Base-by-base conservation (phyloP, 2,329 filamentous ascomycete species). In the Fusarium neocosmosporiellum region DNA sequence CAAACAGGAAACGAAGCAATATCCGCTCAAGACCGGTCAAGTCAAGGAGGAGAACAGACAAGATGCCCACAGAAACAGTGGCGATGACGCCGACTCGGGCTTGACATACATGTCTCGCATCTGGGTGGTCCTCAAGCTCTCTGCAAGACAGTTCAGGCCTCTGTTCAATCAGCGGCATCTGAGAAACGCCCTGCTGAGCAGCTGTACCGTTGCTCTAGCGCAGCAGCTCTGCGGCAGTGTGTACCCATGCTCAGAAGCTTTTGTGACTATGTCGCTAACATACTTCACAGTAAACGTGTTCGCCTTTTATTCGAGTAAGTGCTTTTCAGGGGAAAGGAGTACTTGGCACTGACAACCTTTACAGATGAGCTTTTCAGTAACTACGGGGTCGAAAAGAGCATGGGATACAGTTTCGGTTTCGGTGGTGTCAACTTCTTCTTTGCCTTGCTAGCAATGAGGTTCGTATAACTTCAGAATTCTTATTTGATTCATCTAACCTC, bases 301-400 rank as follows among this genome's bases (percentile, higher is more conserved):
- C 5, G 84, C 84, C 0, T 86, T 86, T 59, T 86, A 86, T 69
- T 85, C 83, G 1, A 81, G 83, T 81, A 78, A 27, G 58, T 2
- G 8, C 7, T 14, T 1, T 10, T 1, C 8, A 4, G 5, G 22
- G 0, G 1, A 11, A 16, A 1, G 5, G 4, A 16, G 8, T 3
- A 10, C 5, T 10, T 6, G 53, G 33, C 20, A 18, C 59, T 75
- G 7, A 77, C 34, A 20, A 3, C 1, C 2, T 16, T 5, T 3
- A 6, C 29, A 74, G 71, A 74, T 5, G 66, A 57, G 6, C 65
- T 74, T 7, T 74, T 74, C 11, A 74, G 71, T 9, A 43, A 64
- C 4, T 74, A 63, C 7, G 72, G 71, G 7, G 71, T 74, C 18
- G 34, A 63, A 20, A 72, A 67, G 2, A 74, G 72, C 7, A 74